Conservation (phyloP, 2,329 filamentous ascomycete genomes). For the Lasiodiplodia hormozganensis region DNA sequence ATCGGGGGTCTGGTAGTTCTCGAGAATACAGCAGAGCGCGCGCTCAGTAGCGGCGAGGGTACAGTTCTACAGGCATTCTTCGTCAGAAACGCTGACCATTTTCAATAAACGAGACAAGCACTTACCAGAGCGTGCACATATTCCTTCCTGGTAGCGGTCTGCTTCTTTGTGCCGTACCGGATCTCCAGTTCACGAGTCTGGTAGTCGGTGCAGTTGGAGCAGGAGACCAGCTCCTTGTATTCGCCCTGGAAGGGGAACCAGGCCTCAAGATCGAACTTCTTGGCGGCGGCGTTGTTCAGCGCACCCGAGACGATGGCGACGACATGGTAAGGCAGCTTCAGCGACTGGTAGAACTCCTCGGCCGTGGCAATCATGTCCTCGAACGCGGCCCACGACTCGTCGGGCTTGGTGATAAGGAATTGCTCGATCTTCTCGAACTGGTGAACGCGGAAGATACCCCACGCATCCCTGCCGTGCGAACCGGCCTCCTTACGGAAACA, state of each 20-base stretch:
- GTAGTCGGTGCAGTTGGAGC: slow-evolving; percentile 98
- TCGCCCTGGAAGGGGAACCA: slow-evolving; percentile 97
- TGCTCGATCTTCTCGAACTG: slow-evolving; percentile 96
- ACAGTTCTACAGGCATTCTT: slow-evolving; percentile 63
- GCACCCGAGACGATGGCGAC: slow-evolving; percentile 96
- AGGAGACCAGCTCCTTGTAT: slow-evolving; percentile 97
- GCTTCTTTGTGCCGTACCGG: slow-evolving; percentile 84
- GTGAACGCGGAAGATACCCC: slow-evolving; percentile 97
- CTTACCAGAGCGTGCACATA: slow-evolving; percentile 81
- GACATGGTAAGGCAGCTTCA: slow-evolving; percentile 88
- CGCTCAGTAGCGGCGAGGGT: slow-evolving; percentile 87
- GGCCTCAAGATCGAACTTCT: slow-evolving; percentile 95
- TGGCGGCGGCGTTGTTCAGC: slow-evolving; percentile 68
- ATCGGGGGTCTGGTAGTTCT: slow-evolving; percentile 95
- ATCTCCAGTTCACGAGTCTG: slow-evolving; percentile 95
- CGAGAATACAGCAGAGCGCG: slow-evolving; percentile 90
- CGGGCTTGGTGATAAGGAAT: slow-evolving; percentile 77
- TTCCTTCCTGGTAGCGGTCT: slow-evolving; percentile 76
- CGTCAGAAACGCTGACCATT: background rate
- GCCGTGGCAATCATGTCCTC: slow-evolving; percentile 90
- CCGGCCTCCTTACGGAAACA: slow-evolving; percentile 97
- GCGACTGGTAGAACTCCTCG: slow-evolving; percentile 93
- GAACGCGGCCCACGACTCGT: slow-evolving; percentile 91
- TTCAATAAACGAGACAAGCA: background rate
- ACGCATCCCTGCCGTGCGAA: slow-evolving; percentile 88